Evolutionary conservation across 2,329 filamentous ascomycete species (phyloP).

Genomic region (Aspergillus oerlinghausenensis): DNA sequence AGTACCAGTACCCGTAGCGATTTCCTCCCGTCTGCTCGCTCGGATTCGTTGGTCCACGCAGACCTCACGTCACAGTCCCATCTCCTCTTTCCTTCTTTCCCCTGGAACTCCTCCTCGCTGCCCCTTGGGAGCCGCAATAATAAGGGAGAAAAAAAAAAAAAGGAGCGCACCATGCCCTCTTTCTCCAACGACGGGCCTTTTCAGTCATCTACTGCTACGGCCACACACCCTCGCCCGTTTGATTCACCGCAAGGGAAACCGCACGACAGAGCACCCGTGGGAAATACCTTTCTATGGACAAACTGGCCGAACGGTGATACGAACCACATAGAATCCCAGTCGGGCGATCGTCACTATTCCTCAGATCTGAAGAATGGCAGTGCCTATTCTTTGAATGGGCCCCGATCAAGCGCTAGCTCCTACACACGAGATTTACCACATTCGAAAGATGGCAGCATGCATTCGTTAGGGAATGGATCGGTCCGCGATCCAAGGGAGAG

Average conservation of each 20-base stretch:
- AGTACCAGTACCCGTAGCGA: neutral
- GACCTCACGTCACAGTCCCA: constrained; percentile 7
- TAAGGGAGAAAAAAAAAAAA: constrained; percentile 4
- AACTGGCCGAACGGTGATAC: constrained; percentile 42
- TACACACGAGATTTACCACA: constrained; percentile 39
- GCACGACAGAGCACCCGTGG: constrained; percentile 41
- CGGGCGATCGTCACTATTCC: constrained; percentile 37
- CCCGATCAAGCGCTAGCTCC: constrained; percentile 44
- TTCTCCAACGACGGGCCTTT: constrained; percentile 34
- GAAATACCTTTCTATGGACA: constrained; percentile 45
- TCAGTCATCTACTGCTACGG: constrained; percentile 28
- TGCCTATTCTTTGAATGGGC: constrained; percentile 58
- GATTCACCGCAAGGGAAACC: constrained; percentile 40
- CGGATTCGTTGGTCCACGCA: constrained; percentile 12
- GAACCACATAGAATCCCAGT: constrained; percentile 34
- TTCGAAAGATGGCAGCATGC: constrained; percentile 44
- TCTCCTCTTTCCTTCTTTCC: neutral
- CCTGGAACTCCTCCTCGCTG: neutral
- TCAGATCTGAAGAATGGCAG: constrained; percentile 47
- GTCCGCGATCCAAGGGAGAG: constrained; percentile 29
- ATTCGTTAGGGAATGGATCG: constrained; percentile 41
- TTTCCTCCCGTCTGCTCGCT: constrained; percentile 2
- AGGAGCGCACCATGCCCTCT: constrained; percentile 32
- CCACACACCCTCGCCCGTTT: constrained; percentile 35
- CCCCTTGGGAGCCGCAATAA: constrained; percentile 7